A percentile compares a stretch with the other conserved stretches of the same genome.
Conservation (phyloP, 179 eudicot species). For the Silene coronaria region DNA sequence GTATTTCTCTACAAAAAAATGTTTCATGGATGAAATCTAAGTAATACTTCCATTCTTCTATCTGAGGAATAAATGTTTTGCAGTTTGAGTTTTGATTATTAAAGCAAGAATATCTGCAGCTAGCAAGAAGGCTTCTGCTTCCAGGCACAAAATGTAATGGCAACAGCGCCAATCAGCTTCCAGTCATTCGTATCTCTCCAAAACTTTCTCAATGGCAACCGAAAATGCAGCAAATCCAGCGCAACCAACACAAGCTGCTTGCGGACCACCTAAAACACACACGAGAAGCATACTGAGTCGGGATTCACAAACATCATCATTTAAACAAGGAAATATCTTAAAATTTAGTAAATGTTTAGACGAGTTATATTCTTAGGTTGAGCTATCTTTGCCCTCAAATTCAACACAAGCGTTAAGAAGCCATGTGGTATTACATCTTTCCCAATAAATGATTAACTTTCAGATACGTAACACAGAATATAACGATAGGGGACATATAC, state of each 20-base stretch:
- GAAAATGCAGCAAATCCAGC: slow-evolving; percentile 97
- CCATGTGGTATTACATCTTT: no score
- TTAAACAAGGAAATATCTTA: not conserved
- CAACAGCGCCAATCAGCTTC: not conserved
- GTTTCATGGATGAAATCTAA: not conserved
- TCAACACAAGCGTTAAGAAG: not conserved
- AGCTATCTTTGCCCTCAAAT: not conserved
- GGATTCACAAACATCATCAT: not conserved
- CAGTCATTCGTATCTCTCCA: slow-evolving; percentile 60
- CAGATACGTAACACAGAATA: no score
- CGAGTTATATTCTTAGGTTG: not conserved
- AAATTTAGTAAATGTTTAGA: not conserved
- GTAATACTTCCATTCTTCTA: no score
- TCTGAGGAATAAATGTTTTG: not conserved
- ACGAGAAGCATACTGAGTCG: not conserved
- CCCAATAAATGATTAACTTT: no score
- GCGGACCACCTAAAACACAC: slow-evolving; percentile 64
- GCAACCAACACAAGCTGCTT: slow-evolving; percentile 86
- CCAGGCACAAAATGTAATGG: slow-evolving; percentile 12
- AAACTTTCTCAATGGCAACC: slow-evolving; percentile 66
- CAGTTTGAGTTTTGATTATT: slow-evolving; percentile 10
- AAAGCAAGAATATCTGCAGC: slow-evolving; percentile 2
- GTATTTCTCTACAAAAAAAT: not conserved
- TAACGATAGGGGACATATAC: not conserved
- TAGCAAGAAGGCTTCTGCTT: not conserved